Conservation (phyloP, 1,139 yeast genomes). For the Saccharomyces hybrid region DNA sequence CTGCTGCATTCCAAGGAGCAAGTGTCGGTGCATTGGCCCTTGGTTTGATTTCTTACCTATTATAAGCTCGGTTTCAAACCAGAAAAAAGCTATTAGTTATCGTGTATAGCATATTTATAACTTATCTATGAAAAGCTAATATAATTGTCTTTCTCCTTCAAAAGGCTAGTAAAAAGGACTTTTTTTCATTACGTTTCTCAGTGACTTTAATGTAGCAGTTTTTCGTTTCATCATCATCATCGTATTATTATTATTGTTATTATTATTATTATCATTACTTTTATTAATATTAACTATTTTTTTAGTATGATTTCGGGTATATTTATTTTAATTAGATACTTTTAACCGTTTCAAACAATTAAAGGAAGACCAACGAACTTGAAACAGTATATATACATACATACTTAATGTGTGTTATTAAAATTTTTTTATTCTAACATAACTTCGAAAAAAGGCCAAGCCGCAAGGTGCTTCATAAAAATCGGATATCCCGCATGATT, state of each 20-base stretch:
- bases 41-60: not conserved
- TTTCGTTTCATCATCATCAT: too few species aligned
- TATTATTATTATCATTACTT: too few species aligned
- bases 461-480: not conserved
- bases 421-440: not conserved
- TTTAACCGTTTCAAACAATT: not conserved
- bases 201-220: too few species aligned
- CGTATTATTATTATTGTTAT: too few species aligned
- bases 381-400: not conserved
- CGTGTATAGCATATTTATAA: not conserved
- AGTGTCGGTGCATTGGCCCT: slow-evolving; percentile 8
- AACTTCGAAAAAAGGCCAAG: not conserved
- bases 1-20: slow-evolving; percentile 7
- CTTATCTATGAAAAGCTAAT: not conserved
- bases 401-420: not conserved
- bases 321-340: not conserved
- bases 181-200: not conserved
- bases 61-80: not conserved
- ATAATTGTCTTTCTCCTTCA: not conserved
- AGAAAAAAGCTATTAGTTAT: not conserved
- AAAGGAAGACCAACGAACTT: not conserved
- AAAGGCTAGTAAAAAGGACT: too few species aligned
- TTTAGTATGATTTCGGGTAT: not conserved
- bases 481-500: not conserved
- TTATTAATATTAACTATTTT: not conserved